Conservation (phyloP, 106 monocot species). For the Dactylorhiza incarnata region DNA sequence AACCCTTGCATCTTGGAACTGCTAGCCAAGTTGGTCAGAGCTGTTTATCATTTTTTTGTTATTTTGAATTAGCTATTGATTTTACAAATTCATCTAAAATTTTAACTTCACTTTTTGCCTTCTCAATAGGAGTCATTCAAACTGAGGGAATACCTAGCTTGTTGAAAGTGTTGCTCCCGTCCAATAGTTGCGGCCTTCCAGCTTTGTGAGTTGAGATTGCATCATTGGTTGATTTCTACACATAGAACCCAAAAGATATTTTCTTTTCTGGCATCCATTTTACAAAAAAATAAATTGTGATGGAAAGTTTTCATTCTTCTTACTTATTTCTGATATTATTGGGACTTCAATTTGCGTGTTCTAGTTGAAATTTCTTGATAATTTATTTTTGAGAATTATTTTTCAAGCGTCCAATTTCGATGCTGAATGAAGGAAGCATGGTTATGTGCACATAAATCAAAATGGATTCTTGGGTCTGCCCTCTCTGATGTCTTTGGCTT, state of each 20-base stretch:
- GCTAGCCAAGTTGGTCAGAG: slow-evolving; percentile 86
- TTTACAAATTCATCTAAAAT: neutral
- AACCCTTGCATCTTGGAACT: slow-evolving; percentile 80
- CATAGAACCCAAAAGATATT: neutral
- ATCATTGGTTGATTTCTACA: neutral
- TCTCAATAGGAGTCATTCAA: slow-evolving; percentile 58
- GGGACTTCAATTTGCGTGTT: neutral
- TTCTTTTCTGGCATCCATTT: neutral
- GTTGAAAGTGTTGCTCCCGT: slow-evolving; percentile 80
- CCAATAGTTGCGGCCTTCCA: slow-evolving; percentile 80
- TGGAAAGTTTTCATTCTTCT: neutral
- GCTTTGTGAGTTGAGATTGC: slow-evolving; percentile 46
- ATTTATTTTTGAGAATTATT: neutral
- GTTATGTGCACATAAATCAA: no score
- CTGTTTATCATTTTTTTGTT: neutral
- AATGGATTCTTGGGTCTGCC: no score
- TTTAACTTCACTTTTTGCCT: neutral
- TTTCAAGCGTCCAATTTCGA: no score
- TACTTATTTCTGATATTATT: neutral
- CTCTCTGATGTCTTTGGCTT: no score
- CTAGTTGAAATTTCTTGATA: neutral
- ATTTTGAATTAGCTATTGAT: neutral
- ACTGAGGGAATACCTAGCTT: slow-evolving; percentile 98
- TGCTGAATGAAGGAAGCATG: no score
- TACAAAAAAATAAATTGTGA: neutral